Conservation (phyloP, 1,139 yeast genomes). For the Blastobotrys capitulatus region DNA sequence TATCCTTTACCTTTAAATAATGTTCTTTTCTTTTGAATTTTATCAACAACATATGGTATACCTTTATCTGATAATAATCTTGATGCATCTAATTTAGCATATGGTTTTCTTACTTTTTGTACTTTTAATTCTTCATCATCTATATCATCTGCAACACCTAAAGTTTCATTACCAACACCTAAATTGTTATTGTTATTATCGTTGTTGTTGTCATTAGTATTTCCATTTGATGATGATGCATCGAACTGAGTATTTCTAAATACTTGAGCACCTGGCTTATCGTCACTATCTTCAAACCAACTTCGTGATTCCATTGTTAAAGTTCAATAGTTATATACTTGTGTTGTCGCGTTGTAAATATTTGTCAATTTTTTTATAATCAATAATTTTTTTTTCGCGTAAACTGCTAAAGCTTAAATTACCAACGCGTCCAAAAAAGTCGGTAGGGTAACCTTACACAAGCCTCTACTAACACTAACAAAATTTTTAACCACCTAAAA, state of each 20-base stretch:
- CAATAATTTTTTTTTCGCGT: too few species aligned
- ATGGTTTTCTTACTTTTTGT: constrained; percentile 22
- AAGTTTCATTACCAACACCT: constrained; percentile 25
- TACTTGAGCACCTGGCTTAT: neutral
- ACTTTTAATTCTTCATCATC: constrained; percentile 31
- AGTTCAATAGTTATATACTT: too few species aligned
- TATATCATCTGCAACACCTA: constrained; percentile 16
- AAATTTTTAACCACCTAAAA: too few species aligned
- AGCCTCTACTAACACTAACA: too few species aligned
- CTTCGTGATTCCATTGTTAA: too few species aligned
- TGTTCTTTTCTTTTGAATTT: constrained; percentile 20
- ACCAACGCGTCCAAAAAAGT: too few species aligned
- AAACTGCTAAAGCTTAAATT: too few species aligned
- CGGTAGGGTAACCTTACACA: too few species aligned
- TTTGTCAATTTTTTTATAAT: too few species aligned
- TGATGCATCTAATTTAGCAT: constrained; percentile 35
- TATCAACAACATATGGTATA: constrained; percentile 28
- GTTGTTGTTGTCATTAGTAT: neutral
- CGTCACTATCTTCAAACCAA: neutral
- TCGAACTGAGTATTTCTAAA: neutral
- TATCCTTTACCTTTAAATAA: constrained; percentile 37
- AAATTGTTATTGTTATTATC: neutral
- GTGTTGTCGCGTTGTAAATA: too few species aligned
- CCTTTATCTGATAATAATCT: constrained; percentile 33
- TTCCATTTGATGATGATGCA: neutral